Conservation (phyloP, 2,329 filamentous ascomycete species). For the Ophiocordyceps unilateralis region DNA sequence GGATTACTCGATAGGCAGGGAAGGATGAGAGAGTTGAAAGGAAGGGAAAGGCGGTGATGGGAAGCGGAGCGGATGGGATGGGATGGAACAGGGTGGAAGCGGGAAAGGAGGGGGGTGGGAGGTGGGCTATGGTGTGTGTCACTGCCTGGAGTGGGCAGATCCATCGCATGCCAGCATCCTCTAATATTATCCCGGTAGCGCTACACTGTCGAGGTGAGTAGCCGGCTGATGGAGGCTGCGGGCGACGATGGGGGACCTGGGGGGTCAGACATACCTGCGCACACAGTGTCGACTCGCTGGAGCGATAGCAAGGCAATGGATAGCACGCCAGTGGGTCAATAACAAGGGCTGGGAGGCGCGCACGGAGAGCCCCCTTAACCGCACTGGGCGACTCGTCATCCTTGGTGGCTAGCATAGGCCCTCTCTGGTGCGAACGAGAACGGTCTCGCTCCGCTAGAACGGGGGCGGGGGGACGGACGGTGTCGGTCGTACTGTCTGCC, state of each 20-base stretch:
- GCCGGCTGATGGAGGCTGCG: too few species aligned
- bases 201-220: neutral
- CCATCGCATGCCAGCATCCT: neutral
- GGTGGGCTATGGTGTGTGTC: conserved; percentile 7
- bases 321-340: too few species aligned
- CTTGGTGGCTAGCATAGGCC: neutral
- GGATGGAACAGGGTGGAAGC: conserved; percentile 16
- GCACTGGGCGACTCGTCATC: conserved; percentile 1
- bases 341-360: too few species aligned
- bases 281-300: too few species aligned
- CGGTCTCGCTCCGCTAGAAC: neutral
- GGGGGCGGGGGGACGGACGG: neutral
- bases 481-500: neutral
- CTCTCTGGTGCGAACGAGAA: neutral
- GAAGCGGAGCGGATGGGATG: conserved; percentile 14
- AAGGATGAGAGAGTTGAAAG: conserved; percentile 2
- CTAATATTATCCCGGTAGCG: neutral
- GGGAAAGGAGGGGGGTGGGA: conserved; percentile 4
- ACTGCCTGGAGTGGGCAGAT: conserved; percentile 7
- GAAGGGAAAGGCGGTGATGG: conserved; percentile 18
- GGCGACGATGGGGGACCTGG: too few species aligned
- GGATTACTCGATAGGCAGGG: neutral
- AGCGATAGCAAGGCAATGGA: neutral
- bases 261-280: too few species aligned
- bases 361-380: neutral